phyloP scores from a whole-genome alignment of 345 rosid species.

The Pistacia atlantica region DNA sequence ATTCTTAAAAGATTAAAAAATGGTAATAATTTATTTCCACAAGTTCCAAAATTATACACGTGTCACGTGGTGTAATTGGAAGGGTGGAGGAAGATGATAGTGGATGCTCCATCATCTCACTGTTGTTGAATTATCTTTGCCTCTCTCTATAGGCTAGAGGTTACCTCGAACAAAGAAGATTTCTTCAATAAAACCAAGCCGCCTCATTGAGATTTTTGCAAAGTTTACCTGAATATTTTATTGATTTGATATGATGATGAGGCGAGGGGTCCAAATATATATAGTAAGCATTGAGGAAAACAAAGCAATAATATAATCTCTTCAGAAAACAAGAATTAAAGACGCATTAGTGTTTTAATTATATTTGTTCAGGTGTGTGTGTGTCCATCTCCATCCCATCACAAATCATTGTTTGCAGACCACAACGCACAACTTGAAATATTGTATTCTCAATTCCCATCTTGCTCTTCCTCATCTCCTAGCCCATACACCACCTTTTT shows the following conservation, averaged over 20 bases:
- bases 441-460: too few species aligned
- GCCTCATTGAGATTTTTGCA: neutral
- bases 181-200: too few species aligned
- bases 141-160: neutral
- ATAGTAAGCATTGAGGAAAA: too few species aligned
- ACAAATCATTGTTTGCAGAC: neutral
- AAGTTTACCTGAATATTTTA: too few species aligned
- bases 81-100: neutral
- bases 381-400: neutral
- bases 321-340: constrained; percentile 2
- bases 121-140: neutral
- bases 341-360: neutral
- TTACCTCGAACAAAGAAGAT: too few species aligned
- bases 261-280: neutral
- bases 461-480: neutral
- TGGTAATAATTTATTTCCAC: neutral
- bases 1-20: too few species aligned
- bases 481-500: neutral
- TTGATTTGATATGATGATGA: too few species aligned
- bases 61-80: constrained; percentile 15
- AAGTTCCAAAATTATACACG: neutral
- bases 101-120: constrained; percentile 2
- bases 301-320: neutral
- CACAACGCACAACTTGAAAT: neutral
- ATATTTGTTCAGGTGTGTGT: neutral